Base-by-base conservation (phyloP, 2,329 filamentous ascomycete genomes). In the Venturia pyrina region DNA sequence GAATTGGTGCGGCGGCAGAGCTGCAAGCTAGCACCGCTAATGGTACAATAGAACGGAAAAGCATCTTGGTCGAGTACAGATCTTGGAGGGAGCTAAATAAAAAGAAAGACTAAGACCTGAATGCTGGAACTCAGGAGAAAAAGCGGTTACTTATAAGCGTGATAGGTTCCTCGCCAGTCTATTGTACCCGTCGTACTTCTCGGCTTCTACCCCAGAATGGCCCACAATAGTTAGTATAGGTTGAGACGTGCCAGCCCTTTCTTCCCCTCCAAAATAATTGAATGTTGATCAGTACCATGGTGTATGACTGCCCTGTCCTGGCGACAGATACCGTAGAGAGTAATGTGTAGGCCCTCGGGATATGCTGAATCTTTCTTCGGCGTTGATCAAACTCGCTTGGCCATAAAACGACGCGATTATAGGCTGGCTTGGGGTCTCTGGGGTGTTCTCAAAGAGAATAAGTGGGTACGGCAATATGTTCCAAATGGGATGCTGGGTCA, bases 371-470 rank as follows among this genome's bases (percentile, higher is more conserved):
- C 32, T 24, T 50, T n/a, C 8, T 4, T 24, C 21, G 48, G 28
- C 15, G 53, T 59, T 59, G 28, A 59, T 37, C 53, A 59, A 59
- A n/a, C 53, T 59, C 53, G 53, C 32, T 37, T 59, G 28, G 32
- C 28, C 53, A 59, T 5, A 37, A 57, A 2, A 50, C 8, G 32
- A 32, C 13, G 28, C 28, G 53, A 37, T n/a, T 32, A 32, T 32
- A 53, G 48, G 48, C 21, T 28, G 48, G 21, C 21, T 10, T 34
- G 32, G 37, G 11, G 53, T 40, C 17, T 11, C 19, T 17, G 44
- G 19, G 44, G 8, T 32, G 21, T 10, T 11, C 17, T 5, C 11
- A 57, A 19, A 24, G 11, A 34, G 50, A 57, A 57, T 34, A 53
- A 17, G 53, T 59, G 53, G 53, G 32, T 17, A 8, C 11, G 17